Conservation (phyloP, 2,329 filamentous ascomycete species). For the Colletotrichum destructivum region DNA sequence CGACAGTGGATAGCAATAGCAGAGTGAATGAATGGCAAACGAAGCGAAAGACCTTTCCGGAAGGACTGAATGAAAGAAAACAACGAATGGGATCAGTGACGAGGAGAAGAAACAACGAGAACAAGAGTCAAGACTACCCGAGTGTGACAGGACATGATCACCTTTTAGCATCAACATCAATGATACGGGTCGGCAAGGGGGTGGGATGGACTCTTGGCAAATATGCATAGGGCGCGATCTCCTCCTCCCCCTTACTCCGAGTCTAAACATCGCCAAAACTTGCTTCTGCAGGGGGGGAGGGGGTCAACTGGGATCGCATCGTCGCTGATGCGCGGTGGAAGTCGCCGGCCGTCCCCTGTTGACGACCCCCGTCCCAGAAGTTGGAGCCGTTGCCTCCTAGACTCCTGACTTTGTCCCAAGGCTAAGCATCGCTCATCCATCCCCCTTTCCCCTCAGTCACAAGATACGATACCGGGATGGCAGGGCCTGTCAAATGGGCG, state of each 20-base stretch:
- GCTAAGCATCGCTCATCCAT: too few species aligned
- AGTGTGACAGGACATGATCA: conserved; percentile 25
- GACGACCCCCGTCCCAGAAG: background rate
- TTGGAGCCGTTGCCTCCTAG: background rate
- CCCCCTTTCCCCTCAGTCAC: too few species aligned
- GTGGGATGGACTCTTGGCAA: conserved; percentile 2
- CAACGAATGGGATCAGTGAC: background rate
- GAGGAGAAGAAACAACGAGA: conserved; percentile 20
- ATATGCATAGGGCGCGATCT: background rate
- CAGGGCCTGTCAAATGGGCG: conserved; percentile 12
- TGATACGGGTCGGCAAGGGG: background rate
- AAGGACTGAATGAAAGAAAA: conserved; percentile 17
- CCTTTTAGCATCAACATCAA: conserved; percentile 38
- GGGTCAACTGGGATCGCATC: background rate
- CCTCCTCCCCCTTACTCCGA: background rate
- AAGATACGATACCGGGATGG: background rate
- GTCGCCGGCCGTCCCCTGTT: background rate
- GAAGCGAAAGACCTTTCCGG: conserved; percentile 38
- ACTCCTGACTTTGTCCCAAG: background rate
- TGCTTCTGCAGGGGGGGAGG: conserved; percentile 6
- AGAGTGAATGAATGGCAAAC: conserved; percentile 27
- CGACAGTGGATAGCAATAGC: background rate
- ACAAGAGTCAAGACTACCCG: background rate
- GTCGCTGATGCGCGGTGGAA: background rate
- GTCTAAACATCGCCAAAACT: conserved; percentile 38